Conservation (phyloP, 2,329 filamentous ascomycete genomes). For the Sporothrix curviconia region DNA sequence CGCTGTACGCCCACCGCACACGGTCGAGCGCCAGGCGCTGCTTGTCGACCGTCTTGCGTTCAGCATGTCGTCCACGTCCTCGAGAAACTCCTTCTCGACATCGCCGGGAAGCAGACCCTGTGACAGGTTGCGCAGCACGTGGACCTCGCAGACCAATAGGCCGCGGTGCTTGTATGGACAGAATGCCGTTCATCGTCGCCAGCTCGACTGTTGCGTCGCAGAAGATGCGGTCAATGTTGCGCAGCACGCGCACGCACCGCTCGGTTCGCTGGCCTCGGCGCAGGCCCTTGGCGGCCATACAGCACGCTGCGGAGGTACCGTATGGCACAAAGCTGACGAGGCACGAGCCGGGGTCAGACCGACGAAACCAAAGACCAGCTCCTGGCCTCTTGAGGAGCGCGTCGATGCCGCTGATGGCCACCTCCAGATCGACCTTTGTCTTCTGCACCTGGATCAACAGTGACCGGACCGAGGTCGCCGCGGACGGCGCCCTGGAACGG, state of each 20-base stretch:
- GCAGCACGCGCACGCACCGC: slow-evolving; percentile 68
- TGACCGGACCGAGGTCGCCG: slow-evolving; percentile 81
- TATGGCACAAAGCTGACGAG: slow-evolving; percentile 69
- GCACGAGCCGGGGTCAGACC: slow-evolving; percentile 88
- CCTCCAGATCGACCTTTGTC: slow-evolving; percentile 95
- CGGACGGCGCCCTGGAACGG: slow-evolving; percentile 77
- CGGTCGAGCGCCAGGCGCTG: slow-evolving; percentile 75
- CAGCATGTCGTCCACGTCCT: slow-evolving; percentile 79
- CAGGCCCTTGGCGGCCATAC: slow-evolving; percentile 62
- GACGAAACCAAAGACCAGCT: slow-evolving; percentile 96
- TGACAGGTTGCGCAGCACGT: slow-evolving; percentile 68
- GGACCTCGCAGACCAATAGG: slow-evolving; percentile 80
- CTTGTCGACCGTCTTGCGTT: slow-evolving; percentile 71
- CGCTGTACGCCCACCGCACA: slow-evolving; percentile 86
- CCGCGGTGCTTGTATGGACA: slow-evolving; percentile 93
- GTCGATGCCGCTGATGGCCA: slow-evolving; percentile 94
- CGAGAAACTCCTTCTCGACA: slow-evolving; percentile 75
- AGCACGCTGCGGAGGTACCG: slow-evolving; percentile 66
- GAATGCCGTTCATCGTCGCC: slow-evolving; percentile 64
- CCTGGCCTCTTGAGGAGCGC: slow-evolving; percentile 89
- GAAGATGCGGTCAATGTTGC: slow-evolving; percentile 80
- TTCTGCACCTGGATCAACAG: slow-evolving; percentile 96
- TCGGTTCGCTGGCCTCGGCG: slow-evolving; percentile 59
- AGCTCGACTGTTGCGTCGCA: slow-evolving; percentile 47
- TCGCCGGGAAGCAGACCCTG: slow-evolving; percentile 62